Conservation (phyloP, 2,329 filamentous ascomycete species). For the Dothideomycetes sp. region DNA sequence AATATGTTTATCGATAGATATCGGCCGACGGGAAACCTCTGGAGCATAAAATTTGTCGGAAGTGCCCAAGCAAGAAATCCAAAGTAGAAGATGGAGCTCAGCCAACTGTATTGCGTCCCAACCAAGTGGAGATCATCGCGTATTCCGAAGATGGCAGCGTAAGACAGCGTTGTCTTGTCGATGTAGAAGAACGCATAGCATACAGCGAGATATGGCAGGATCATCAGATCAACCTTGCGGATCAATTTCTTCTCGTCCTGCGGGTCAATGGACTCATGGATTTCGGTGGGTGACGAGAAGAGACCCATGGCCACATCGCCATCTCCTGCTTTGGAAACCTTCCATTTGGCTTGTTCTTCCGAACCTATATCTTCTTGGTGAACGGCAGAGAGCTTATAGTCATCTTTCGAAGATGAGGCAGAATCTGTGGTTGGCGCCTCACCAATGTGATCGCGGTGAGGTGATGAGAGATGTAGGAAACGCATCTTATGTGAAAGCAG, state of each 20-base stretch:
- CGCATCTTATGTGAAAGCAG: constrained; percentile 3
- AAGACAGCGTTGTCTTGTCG: constrained; percentile 46
- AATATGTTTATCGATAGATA: constrained; percentile 44
- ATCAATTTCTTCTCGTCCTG: constrained; percentile 36
- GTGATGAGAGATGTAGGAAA: background rate
- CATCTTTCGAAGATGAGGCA: constrained; percentile 1
- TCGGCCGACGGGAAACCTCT: constrained; percentile 36
- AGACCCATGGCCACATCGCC: constrained; percentile 40
- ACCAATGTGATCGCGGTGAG: constrained; percentile 2
- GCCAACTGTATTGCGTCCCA: constrained; percentile 49
- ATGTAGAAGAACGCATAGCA: constrained; percentile 27
- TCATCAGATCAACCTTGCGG: constrained; percentile 48
- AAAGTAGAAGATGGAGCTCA: constrained; percentile 44
- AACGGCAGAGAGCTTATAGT: background rate
- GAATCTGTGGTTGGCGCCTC: background rate
- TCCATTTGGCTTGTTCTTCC: constrained; percentile 13
- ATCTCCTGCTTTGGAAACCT: constrained; percentile 17
- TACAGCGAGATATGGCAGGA: constrained; percentile 37
- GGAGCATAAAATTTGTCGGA: constrained; percentile 42
- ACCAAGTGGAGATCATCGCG: constrained; percentile 45
- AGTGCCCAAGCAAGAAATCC: constrained; percentile 43
- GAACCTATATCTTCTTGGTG: constrained; percentile 2
- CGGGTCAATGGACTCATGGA: constrained; percentile 36
- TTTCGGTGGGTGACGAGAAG: constrained; percentile 33
- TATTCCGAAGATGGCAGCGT: constrained; percentile 56